phyloP scores from a whole-genome alignment of 148 eudicot genomes.

The Rhododendron vialii region DNA sequence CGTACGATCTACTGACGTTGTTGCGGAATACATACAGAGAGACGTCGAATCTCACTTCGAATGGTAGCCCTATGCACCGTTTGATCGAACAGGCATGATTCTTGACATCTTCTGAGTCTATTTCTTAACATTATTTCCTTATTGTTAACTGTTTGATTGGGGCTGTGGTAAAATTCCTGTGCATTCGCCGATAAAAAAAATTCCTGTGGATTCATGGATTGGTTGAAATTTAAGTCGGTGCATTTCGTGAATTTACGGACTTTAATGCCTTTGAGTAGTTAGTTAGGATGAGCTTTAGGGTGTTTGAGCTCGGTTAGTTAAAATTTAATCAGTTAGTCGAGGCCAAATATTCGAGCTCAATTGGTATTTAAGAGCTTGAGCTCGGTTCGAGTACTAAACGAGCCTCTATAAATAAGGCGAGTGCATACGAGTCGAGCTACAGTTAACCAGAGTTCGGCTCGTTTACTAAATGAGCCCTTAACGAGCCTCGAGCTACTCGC shows the following conservation, averaged over 20 bases:
- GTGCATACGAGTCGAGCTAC: background rate
- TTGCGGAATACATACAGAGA: conserved; percentile 57
- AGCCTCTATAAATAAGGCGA: background rate
- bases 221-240: background rate
- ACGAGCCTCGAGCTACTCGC: background rate
- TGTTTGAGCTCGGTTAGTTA: background rate
- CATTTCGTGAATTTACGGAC: background rate
- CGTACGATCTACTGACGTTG: conserved; percentile 71
- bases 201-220: background rate
- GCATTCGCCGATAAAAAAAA: too few species aligned
- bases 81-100: conserved; percentile 65
- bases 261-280: background rate
- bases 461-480: too few species aligned
- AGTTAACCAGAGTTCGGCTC: background rate
- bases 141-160: background rate
- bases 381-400: background rate
- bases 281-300: background rate
- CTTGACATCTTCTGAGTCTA: too few species aligned
- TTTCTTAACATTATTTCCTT: background rate
- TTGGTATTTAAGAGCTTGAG: background rate
- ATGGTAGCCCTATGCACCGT: conserved; percentile 89
- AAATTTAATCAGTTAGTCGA: background rate
- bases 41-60: conserved; percentile 76
- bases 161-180: background rate
- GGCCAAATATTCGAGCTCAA: background rate